These are phyloP conservation scores for Xylariaceae sp. DNA, from an alignment of 2,329 filamentous ascomycete genomes.

Conservation along the genomic window DNA sequence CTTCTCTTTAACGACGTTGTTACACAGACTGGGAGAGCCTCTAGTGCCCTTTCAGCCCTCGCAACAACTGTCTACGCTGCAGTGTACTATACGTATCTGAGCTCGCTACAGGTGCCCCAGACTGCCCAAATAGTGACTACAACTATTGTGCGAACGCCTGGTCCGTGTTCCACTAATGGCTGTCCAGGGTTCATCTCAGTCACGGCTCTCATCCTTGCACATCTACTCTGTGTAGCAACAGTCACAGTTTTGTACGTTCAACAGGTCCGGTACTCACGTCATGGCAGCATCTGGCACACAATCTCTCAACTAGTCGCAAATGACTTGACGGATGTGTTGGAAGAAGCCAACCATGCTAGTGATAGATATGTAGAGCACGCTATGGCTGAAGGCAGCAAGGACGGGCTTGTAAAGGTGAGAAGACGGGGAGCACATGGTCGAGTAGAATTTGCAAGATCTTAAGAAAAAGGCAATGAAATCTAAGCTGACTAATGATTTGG, in stretches of 20 bases:
- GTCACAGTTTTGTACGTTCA: slow-evolving; percentile 12
- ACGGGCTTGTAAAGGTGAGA: too few relatives aligned
- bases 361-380: background rate
- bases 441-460: too few relatives aligned
- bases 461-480: too few relatives aligned
- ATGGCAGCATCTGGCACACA: slow-evolving; percentile 25
- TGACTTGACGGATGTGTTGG: slow-evolving; percentile 8
- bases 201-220: slow-evolving; percentile 1
- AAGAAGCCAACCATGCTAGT: slow-evolving; percentile 6
- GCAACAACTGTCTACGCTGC: background rate
- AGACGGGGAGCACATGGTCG: too few relatives aligned
- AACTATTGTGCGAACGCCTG: background rate
- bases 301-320: slow-evolving; percentile 19
- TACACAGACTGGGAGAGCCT: background rate
- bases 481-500: too few relatives aligned
- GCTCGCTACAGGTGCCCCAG: background rate
- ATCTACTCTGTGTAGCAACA: slow-evolving; percentile 14
- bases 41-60: slow-evolving; percentile 7
- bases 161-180: background rate
- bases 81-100: slow-evolving; percentile 5
- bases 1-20: slow-evolving; percentile 6
- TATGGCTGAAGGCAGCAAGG: too few relatives aligned
- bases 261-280: slow-evolving; percentile 18
- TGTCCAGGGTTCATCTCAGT: slow-evolving; percentile 20
- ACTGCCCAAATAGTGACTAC: background rate